These are phyloP conservation scores for Sphaerulina musiva DNA, from an alignment of 2,329 filamentous ascomycete genomes.

Conservation along the genomic window DNA sequence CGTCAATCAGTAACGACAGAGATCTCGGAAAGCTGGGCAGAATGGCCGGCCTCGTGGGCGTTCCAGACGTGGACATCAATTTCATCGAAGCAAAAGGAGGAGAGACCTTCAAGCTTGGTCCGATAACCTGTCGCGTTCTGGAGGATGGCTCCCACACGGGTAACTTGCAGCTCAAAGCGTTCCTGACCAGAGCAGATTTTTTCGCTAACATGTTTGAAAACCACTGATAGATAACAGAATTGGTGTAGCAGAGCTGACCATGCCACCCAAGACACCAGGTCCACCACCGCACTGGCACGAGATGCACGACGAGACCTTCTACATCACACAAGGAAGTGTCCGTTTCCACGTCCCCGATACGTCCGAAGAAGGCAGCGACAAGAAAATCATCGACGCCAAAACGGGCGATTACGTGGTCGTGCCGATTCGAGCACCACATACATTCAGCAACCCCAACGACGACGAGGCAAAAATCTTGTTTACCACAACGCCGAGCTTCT, in stretches of 20 bases:
- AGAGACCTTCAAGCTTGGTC: slow-evolving; percentile 46
- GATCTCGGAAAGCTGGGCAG: neutral
- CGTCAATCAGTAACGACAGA: neutral
- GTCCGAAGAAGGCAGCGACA: slow-evolving; percentile 28
- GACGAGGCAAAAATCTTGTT: slow-evolving; percentile 52
- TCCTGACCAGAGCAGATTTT: neutral
- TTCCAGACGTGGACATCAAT: slow-evolving; percentile 43
- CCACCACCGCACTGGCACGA: slow-evolving; percentile 50
- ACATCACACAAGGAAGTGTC: slow-evolving; percentile 48
- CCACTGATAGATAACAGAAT: slow-evolving; percentile 41
- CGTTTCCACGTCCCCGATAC: slow-evolving; percentile 45
- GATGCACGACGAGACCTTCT: slow-evolving; percentile 55
- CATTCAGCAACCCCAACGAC: slow-evolving; percentile 51
- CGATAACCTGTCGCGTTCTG: slow-evolving; percentile 46
- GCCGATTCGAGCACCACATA: slow-evolving; percentile 50
- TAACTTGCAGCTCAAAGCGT: slow-evolving; percentile 20
- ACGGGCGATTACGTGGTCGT: slow-evolving; percentile 52
- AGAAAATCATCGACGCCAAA: slow-evolving; percentile 43
- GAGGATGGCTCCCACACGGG: slow-evolving; percentile 48
- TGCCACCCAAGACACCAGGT: slow-evolving; percentile 43
- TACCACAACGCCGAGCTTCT: slow-evolving; percentile 52
- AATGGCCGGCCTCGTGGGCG: slow-evolving; percentile 27
- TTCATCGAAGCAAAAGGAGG: slow-evolving; percentile 45
- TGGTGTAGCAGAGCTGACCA: slow-evolving; percentile 44
- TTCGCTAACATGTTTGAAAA: neutral